Evolutionary conservation across 1,284 basidiomycete genomes (phyloP).

Genomic region (Sporisorium exsertum): DNA sequence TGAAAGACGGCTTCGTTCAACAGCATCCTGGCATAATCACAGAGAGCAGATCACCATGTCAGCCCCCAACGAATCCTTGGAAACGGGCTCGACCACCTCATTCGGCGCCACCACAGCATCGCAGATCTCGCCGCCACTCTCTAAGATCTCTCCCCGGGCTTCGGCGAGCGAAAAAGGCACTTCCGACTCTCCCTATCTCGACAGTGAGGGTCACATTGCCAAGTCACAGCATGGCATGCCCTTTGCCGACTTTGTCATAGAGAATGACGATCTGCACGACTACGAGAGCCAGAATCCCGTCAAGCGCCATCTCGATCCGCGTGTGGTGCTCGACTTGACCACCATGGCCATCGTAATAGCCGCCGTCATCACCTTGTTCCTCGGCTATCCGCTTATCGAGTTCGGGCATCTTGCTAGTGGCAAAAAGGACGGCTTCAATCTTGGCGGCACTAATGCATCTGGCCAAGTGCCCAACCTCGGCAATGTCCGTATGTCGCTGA

Average conservation of each 20-base stretch:
- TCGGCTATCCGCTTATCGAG: conserved; percentile 80
- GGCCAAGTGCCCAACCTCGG: conserved; percentile 57
- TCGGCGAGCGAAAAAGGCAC: conserved; percentile 21
- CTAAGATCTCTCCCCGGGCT: conserved; percentile 20
- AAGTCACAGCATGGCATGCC: conserved; percentile 33
- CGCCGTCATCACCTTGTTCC: conserved; percentile 77
- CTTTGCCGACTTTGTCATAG: conserved; percentile 52
- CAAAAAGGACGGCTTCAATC: conserved; percentile 44
- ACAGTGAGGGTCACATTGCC: conserved; percentile 10
- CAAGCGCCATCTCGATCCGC: conserved; percentile 28
- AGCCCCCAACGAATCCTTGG: conserved; percentile 11
- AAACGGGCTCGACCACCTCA: conserved; percentile 13
- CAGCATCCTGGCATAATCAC: not conserved
- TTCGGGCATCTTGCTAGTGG: conserved; percentile 9
- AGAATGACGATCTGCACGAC: conserved; percentile 50
- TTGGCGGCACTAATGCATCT: conserved; percentile 59
- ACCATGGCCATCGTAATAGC: conserved; percentile 70
- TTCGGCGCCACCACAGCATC: conserved; percentile 9
- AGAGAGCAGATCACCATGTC: conserved; percentile 22
- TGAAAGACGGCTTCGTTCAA: not conserved
- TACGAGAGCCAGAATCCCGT: conserved; percentile 34
- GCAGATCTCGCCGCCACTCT: conserved; percentile 11
- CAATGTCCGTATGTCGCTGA: conserved; percentile 49
- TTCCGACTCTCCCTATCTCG: conserved; percentile 40
- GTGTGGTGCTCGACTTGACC: conserved; percentile 40